Evolutionary conservation across 1,284 basidiomycete genomes (phyloP).

Genomic region (Cystobasidium sp.): DNA sequence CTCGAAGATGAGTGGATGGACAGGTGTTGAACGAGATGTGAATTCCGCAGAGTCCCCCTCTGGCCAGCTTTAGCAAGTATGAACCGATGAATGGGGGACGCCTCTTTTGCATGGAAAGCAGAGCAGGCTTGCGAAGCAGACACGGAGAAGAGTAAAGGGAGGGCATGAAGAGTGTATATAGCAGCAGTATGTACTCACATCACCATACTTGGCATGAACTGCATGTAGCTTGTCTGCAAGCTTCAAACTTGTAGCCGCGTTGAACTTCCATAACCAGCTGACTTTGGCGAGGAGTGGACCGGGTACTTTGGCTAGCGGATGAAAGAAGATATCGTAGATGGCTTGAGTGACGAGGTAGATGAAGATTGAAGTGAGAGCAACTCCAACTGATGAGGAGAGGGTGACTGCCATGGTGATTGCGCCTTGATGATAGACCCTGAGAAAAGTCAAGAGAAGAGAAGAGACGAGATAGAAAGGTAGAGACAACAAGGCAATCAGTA

Average conservation of each 20-base stretch:
- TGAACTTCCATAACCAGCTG: constrained; percentile 18
- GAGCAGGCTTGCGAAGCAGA: not conserved
- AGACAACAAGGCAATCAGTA: too few species aligned
- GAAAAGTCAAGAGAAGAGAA: not conserved
- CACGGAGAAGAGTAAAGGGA: too few species aligned
- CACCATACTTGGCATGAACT: constrained; percentile 17
- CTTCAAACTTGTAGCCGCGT: not conserved
- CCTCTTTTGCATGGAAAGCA: too few species aligned
- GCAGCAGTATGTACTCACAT: not conserved
- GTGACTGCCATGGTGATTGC: not conserved
- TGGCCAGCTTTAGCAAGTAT: too few species aligned
- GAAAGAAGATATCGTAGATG: constrained; percentile 29
- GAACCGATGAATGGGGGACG: too few species aligned
- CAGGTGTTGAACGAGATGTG: too few species aligned
- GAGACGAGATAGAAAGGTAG: not conserved
- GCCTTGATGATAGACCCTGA: not conserved
- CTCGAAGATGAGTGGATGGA: too few species aligned
- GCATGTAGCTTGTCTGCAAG: constrained; percentile 8
- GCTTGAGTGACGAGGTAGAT: constrained; percentile 16
- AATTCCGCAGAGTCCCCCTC: too few species aligned
- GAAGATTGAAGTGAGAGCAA: not conserved
- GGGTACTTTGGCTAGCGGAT: constrained; percentile 24
- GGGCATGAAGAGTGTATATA: not conserved
- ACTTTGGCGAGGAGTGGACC: constrained; percentile 10
- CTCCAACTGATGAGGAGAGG: not conserved